A percentile compares a stretch with the other conserved stretches of the same genome.
phyloP scores from a whole-genome alignment of 129 eudicot species.

The Ambrosia artemisiifolia region DNA sequence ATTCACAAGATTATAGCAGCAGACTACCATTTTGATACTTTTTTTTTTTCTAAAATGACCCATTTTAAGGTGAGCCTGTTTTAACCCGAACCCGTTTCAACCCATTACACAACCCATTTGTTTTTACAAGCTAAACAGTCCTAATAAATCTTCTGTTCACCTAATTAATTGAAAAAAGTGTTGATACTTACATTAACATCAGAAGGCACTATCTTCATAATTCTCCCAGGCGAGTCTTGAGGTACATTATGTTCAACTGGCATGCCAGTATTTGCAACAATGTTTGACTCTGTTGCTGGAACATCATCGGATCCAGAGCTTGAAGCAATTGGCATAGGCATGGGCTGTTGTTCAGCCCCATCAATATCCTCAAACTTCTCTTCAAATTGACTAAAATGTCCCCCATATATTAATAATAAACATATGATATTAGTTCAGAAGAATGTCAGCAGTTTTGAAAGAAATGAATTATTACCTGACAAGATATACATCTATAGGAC shows the following conservation, averaged over 20 bases:
- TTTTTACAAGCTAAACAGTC: background rate
- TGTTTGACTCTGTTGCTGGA: slow-evolving; percentile 36
- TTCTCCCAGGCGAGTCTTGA: slow-evolving; percentile 61
- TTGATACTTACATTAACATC: slow-evolving; percentile 62
- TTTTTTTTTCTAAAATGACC: too few species aligned
- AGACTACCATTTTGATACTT: too few species aligned
- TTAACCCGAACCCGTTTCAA: too few species aligned
- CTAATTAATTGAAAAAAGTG: background rate
- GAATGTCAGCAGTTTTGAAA: slow-evolving; percentile 81
- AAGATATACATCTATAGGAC: slow-evolving; percentile 96
- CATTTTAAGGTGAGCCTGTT: too few species aligned
- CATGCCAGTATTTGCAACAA: slow-evolving; percentile 19
- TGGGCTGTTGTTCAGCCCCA: slow-evolving; percentile 50
- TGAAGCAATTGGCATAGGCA: slow-evolving; percentile 48
- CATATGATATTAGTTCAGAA: slow-evolving; percentile 49
- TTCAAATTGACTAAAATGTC: slow-evolving; percentile 80
- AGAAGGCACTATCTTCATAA: slow-evolving; percentile 74
- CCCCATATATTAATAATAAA: background rate
- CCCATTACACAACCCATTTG: too few species aligned
- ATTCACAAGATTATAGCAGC: background rate
- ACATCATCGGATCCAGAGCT: slow-evolving; percentile 53
- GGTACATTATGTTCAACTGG: slow-evolving; percentile 43
- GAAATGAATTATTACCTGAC: slow-evolving; percentile 70
- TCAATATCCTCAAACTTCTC: slow-evolving; percentile 88
- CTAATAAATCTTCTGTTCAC: background rate